These are phyloP conservation scores for Filobasidium wieringae DNA, from an alignment of 768 basidiomycete species.

Conservation along the genomic window DNA sequence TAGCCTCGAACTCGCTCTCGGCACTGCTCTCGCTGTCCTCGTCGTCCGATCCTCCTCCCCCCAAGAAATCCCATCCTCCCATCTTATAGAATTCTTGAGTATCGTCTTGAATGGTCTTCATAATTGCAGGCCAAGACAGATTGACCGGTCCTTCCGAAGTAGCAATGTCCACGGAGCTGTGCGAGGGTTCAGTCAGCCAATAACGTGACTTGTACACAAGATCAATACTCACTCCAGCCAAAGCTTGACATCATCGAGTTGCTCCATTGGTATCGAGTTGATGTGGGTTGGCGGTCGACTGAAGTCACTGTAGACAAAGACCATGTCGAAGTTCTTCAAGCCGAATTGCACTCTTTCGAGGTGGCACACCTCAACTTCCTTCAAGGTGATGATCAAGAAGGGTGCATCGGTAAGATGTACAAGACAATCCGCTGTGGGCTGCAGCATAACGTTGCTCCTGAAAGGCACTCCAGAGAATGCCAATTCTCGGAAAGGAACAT, in stretches of 20 bases:
- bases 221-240: slow-evolving; percentile 75
- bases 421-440: slow-evolving; percentile 92
- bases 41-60: slow-evolving; percentile 43
- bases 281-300: slow-evolving; percentile 83
- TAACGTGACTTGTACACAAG: slow-evolving; percentile 1
- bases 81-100: slow-evolving; percentile 90
- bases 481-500: slow-evolving; percentile 92
- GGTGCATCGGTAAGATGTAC: slow-evolving; percentile 91
- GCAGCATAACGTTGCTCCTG: slow-evolving; percentile 83
- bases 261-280: slow-evolving; percentile 81
- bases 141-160: slow-evolving; percentile 93
- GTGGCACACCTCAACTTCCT: slow-evolving; percentile 92
- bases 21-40: slow-evolving; percentile 22
- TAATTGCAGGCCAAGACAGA: slow-evolving; percentile 93
- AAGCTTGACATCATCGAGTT: slow-evolving; percentile 94
- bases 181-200: slow-evolving; percentile 4
- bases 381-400: slow-evolving; percentile 86
- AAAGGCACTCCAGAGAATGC: slow-evolving; percentile 95
- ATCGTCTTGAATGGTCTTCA: slow-evolving; percentile 96
- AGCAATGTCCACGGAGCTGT: slow-evolving; percentile 89
- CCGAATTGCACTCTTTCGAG: slow-evolving; percentile 94
- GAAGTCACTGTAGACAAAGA: slow-evolving; percentile 87
- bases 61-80: slow-evolving; percentile 91
- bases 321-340: slow-evolving; percentile 90
- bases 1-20: slow-evolving; percentile 30